These are phyloP conservation scores for Ustilago cynodontis DNA, from an alignment of 1,284 basidiomycete genomes.

Conservation along the genomic window DNA sequence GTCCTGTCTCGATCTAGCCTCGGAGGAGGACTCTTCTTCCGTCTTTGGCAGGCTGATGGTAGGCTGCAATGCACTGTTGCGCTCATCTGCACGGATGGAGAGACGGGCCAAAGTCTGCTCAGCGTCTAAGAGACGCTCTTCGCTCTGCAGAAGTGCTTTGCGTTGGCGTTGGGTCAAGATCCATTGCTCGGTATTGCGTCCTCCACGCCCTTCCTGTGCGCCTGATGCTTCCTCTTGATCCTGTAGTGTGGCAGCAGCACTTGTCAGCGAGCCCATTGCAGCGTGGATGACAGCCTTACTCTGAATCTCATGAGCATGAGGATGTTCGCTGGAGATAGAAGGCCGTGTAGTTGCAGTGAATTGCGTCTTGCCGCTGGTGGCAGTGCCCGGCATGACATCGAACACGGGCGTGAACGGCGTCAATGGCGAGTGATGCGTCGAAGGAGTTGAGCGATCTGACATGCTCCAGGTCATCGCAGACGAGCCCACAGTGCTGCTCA, in stretches of 20 bases:
- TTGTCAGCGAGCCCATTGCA: constrained; percentile 16
- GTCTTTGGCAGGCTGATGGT: constrained; percentile 3
- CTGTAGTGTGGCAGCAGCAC: constrained; percentile 21
- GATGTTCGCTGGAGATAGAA: constrained; percentile 15
- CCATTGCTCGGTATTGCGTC: constrained; percentile 45
- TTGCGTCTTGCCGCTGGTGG: constrained; percentile 30
- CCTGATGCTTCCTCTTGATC: neutral
- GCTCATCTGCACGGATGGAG: constrained; percentile 40
- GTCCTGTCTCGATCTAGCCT: constrained; percentile 30
- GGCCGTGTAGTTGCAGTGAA: constrained; percentile 11
- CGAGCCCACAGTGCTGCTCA: constrained; percentile 28
- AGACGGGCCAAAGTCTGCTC: constrained; percentile 18
- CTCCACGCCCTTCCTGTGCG: constrained; percentile 12
- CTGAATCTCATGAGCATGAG: constrained; percentile 5
- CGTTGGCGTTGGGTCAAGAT: constrained; percentile 42
- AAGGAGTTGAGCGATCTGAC: constrained; percentile 47
- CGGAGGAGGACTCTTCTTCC: neutral
- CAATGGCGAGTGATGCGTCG: constrained; percentile 40
- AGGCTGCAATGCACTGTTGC: constrained; percentile 10
- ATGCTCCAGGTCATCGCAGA: constrained; percentile 40
- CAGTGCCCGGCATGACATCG: constrained; percentile 40
- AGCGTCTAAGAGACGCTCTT: constrained; percentile 29
- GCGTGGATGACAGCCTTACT: neutral
- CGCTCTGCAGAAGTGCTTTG: constrained; percentile 34
- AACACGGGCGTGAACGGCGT: constrained; percentile 60